Evolutionary conservation across 2,329 filamentous ascomycete genomes (phyloP).

Genomic region (Phialophora macrospora): DNA sequence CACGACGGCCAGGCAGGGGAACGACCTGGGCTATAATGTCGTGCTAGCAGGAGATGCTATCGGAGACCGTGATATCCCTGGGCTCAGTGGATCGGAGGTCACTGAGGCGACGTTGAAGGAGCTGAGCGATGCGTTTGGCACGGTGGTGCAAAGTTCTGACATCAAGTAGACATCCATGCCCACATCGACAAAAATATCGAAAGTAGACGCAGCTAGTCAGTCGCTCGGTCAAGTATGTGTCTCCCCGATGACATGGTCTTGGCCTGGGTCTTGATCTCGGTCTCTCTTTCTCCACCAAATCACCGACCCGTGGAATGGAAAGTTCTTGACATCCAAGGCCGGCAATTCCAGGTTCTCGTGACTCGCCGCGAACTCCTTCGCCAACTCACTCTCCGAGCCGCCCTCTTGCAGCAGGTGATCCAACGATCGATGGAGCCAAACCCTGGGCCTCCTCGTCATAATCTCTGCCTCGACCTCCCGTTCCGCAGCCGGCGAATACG

Average conservation of each 20-base stretch:
- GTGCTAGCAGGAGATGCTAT: constrained; percentile 66
- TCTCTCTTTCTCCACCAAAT: constrained; percentile 22
- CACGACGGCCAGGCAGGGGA: constrained; percentile 65
- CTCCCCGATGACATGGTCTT: neutral
- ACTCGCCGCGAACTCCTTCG: constrained; percentile 5
- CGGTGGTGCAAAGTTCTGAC: constrained; percentile 59
- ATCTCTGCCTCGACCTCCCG: constrained; percentile 27
- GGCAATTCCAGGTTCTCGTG: constrained; percentile 20
- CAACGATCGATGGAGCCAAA: constrained; percentile 30
- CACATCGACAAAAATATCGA: too few relatives aligned
- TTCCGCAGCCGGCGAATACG: constrained; percentile 66
- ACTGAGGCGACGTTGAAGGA: constrained; percentile 60
- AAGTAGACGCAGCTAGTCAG: neutral
- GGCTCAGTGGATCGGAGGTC: constrained; percentile 61
- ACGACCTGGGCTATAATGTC: constrained; percentile 67
- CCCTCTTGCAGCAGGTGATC: constrained; percentile 5
- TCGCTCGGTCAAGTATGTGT: neutral
- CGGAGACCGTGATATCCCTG: constrained; percentile 70
- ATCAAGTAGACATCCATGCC: constrained; percentile 41
- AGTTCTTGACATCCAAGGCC: constrained; percentile 25
- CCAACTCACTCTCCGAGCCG: neutral
- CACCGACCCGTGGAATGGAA: constrained; percentile 28
- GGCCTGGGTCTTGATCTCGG: neutral
- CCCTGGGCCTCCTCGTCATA: constrained; percentile 17
- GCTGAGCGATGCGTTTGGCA: constrained; percentile 67